These are phyloP conservation scores for Kazachstania sp. DNA, from an alignment of 1,139 yeast species.

Conservation along the genomic window DNA sequence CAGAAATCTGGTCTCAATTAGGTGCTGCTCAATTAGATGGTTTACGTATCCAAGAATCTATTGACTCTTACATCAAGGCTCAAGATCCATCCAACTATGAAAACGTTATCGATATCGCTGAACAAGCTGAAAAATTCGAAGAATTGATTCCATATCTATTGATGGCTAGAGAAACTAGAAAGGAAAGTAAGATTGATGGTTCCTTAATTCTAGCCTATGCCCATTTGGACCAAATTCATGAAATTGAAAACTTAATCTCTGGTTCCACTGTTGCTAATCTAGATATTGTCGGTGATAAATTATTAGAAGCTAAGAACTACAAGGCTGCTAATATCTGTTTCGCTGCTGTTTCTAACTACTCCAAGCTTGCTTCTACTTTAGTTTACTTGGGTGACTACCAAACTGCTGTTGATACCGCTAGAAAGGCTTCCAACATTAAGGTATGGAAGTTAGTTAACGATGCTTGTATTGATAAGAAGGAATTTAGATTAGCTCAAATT, in stretches of 20 bases:
- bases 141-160: constrained; percentile 79
- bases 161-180: constrained; percentile 89
- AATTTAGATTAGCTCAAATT: constrained; percentile 94
- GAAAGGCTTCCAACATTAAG: constrained; percentile 87
- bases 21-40: constrained; percentile 97
- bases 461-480: constrained; percentile 93
- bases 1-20: constrained; percentile 89
- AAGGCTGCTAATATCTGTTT: constrained; percentile 88
- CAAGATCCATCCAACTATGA: constrained; percentile 85
- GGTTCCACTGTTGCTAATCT: constrained; percentile 90
- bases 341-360: constrained; percentile 82
- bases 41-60: constrained; percentile 83
- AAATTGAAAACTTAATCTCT: constrained; percentile 74
- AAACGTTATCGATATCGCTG: constrained; percentile 90
- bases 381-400: constrained; percentile 90
- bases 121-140: constrained; percentile 92
- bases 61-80: constrained; percentile 81
- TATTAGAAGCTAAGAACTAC: constrained; percentile 74
- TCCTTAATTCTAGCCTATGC: constrained; percentile 86
- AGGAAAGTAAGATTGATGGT: constrained; percentile 91
- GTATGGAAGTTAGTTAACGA: constrained; percentile 98
- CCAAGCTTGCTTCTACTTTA: constrained; percentile 89
- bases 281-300: constrained; percentile 85
- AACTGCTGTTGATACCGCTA: constrained; percentile 96
- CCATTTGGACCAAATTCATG: constrained; percentile 61